phyloP scores from a whole-genome alignment of 768 basidiomycete genomes.

The Lentinula guzmanii region DNA sequence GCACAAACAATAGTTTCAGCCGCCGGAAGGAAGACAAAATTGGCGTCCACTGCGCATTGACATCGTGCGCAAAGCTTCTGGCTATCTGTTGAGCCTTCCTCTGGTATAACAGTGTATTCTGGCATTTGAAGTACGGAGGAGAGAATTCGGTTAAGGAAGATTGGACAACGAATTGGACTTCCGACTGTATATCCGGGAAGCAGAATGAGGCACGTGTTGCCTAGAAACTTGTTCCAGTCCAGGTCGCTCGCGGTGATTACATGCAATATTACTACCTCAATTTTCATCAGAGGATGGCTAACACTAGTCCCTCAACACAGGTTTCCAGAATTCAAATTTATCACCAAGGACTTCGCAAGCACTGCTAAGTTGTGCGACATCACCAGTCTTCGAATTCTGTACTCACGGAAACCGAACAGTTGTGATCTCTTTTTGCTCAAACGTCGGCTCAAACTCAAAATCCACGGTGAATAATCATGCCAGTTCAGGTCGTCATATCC shows the following conservation, averaged over 20 bases:
- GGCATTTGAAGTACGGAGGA: constrained; percentile 36
- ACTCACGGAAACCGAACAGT: no score
- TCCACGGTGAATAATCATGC: no score
- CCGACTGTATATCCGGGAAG: constrained; percentile 9
- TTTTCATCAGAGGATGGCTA: no score
- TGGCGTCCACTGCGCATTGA: constrained; percentile 32
- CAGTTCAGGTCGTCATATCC: no score
- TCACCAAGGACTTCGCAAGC: no score
- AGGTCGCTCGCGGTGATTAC: neutral
- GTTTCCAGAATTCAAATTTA: neutral
- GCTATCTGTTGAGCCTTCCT: constrained; percentile 5
- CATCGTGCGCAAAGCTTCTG: constrained; percentile 41
- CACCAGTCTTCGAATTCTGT: no score
- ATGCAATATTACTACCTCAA: no score
- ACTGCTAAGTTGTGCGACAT: no score
- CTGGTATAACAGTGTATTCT: constrained; percentile 27
- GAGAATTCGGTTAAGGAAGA: constrained; percentile 14
- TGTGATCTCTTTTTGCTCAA: no score
- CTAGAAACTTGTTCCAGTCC: neutral
- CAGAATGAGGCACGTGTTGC: neutral
- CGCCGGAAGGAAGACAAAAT: constrained; percentile 17
- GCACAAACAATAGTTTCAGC: constrained; percentile 38
- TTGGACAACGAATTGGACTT: constrained; percentile 4
- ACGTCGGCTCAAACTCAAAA: no score
- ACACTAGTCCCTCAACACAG: neutral